phyloP scores from a whole-genome alignment of 2,329 filamentous ascomycete genomes.

The Elsinoe australis region DNA sequence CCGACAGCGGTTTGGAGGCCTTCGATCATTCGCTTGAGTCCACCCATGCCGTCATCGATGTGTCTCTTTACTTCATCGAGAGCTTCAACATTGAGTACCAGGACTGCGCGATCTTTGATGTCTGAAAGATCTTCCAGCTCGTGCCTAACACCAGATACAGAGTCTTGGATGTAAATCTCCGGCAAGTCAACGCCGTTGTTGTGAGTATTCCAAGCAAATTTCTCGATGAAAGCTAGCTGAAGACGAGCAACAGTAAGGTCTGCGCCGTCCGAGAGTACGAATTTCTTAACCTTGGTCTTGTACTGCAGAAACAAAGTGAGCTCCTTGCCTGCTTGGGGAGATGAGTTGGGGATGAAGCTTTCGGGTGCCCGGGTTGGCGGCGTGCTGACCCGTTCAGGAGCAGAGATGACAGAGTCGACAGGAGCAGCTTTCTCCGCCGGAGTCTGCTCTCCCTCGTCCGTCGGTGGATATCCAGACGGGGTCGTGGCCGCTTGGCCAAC shows the following conservation, averaged over 20 bases:
- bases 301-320: constrained; percentile 92
- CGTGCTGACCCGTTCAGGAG: constrained; percentile 25
- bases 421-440: neutral
- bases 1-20: constrained; percentile 76
- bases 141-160: constrained; percentile 89
- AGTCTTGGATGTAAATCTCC: constrained; percentile 96
- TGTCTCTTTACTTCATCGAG: constrained; percentile 95
- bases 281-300: constrained; percentile 95
- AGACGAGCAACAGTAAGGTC: constrained; percentile 80
- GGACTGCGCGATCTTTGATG: constrained; percentile 86
- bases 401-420: constrained; percentile 5
- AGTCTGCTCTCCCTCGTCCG: neutral
- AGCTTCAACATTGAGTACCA: constrained; percentile 89
- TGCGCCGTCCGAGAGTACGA: constrained; percentile 75
- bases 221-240: constrained; percentile 95
- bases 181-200: constrained; percentile 86
- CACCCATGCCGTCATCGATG: constrained; percentile 82
- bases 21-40: constrained; percentile 74
- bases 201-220: constrained; percentile 98
- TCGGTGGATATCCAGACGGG: constrained; percentile 6
- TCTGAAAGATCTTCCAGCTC: constrained; percentile 89
- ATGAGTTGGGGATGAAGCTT: constrained; percentile 45
- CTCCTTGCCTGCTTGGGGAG: constrained; percentile 73
- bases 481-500: constrained; percentile 7
- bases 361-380: constrained; percentile 35